Conservation (phyloP, 306 rosid genomes). For the Inga laurina region DNA sequence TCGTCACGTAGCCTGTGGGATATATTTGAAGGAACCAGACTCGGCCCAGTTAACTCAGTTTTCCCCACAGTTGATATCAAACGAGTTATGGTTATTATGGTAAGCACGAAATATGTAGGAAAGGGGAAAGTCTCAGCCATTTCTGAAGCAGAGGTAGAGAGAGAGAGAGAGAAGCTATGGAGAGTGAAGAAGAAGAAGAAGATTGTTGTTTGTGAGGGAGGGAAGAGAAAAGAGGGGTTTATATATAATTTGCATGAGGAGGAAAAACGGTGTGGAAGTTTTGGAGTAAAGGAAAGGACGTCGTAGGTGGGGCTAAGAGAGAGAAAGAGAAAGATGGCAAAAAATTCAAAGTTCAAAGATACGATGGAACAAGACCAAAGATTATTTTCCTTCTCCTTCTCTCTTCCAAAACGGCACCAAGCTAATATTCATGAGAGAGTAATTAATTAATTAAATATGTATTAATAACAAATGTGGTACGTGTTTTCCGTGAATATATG, state of each 20-base stretch:
- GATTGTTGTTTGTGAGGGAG: background rate
- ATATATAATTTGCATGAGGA: slow-evolving; percentile 55
- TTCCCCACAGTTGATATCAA: slow-evolving; percentile 48
- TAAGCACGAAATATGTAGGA: slow-evolving; percentile 29
- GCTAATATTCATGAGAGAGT: slow-evolving; percentile 17
- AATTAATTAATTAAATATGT: background rate
- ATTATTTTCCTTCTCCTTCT: slow-evolving; percentile 20
- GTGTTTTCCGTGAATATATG: slow-evolving; percentile 35
- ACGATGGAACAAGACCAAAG: slow-evolving; percentile 37
- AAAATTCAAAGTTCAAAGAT: slow-evolving; percentile 52
- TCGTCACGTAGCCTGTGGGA: slow-evolving; percentile 50
- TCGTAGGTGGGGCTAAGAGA: slow-evolving; percentile 30
- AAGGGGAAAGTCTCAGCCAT: slow-evolving; percentile 45
- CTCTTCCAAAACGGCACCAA: slow-evolving; percentile 34
- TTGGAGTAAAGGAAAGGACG: slow-evolving; percentile 21
- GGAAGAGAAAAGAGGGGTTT: background rate
- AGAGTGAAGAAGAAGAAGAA: background rate
- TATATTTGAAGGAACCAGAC: slow-evolving; percentile 21
- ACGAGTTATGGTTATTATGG: slow-evolving; percentile 41
- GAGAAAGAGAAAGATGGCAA: background rate
- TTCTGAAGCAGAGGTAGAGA: slow-evolving; percentile 18
- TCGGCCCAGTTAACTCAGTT: slow-evolving; percentile 33
- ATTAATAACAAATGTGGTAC: slow-evolving; percentile 13
- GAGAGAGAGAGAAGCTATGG: background rate
- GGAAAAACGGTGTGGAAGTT: background rate